Conservation (phyloP, 2,329 filamentous ascomycete species). For the Rugonectria rugulosa region DNA sequence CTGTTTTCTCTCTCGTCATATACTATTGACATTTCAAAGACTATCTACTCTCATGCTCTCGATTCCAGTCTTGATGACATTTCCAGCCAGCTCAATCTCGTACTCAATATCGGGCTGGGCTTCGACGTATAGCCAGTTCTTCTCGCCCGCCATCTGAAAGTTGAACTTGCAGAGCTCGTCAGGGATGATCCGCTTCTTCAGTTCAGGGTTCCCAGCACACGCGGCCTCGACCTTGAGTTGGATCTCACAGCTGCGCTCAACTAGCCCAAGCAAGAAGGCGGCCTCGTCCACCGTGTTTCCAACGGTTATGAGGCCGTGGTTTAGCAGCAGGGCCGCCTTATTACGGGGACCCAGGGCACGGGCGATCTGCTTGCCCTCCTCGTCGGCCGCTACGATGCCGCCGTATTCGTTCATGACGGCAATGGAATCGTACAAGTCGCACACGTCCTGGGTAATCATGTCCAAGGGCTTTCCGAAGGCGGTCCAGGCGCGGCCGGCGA, state of each 20-base stretch:
- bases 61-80: constrained; percentile 16
- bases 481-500: constrained; percentile 72
- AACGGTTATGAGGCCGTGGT: constrained; percentile 76
- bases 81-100: constrained; percentile 53
- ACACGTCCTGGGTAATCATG: constrained; percentile 75
- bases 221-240: constrained; percentile 64
- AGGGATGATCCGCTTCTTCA: constrained; percentile 52
- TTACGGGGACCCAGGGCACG: constrained; percentile 64
- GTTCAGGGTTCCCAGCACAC: constrained; percentile 49
- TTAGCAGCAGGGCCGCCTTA: constrained; percentile 71
- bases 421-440: constrained; percentile 66
- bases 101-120: constrained; percentile 56
- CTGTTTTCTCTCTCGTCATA: not conserved
- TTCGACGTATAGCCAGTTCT: constrained; percentile 54
- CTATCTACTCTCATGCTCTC: constrained; percentile 16
- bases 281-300: constrained; percentile 78
- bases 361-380: constrained; percentile 72
- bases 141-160: constrained; percentile 55
- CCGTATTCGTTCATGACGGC: constrained; percentile 68
- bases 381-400: constrained; percentile 62
- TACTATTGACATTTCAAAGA: not conserved
- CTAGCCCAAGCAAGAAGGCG: constrained; percentile 55
- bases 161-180: constrained; percentile 50
- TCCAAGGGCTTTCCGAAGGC: constrained; percentile 70
- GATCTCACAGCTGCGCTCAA: constrained; percentile 16